These are phyloP conservation scores for Coffea humblotiana DNA, from an alignment of 305 asterid species.

Conservation along the genomic window DNA sequence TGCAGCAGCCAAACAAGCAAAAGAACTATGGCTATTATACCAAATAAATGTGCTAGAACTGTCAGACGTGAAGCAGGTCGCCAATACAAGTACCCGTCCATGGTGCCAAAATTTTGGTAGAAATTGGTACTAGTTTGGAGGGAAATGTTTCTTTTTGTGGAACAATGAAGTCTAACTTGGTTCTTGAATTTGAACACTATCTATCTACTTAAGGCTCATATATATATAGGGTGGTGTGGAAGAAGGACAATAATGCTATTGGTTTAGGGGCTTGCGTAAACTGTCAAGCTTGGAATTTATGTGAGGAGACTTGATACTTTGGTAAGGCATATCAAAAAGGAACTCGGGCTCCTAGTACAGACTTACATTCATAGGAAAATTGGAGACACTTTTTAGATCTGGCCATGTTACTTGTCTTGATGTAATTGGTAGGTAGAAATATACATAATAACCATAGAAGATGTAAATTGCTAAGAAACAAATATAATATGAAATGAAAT, in stretches of 20 bases:
- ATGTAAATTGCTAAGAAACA: too few species aligned
- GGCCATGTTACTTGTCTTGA: neutral
- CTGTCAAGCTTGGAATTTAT: slow-evolving; percentile 17
- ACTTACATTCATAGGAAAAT: neutral
- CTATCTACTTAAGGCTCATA: neutral
- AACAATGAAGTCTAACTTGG: neutral
- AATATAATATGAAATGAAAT: too few species aligned
- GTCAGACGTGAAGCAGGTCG: slow-evolving; percentile 50
- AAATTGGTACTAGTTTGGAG: too few species aligned
- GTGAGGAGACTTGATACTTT: slow-evolving; percentile 14
- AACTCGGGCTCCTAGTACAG: neutral
- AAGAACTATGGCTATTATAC: slow-evolving; percentile 49
- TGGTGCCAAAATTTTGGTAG: slow-evolving; percentile 22
- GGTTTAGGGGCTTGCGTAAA: slow-evolving; percentile 21
- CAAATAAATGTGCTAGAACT: slow-evolving; percentile 55
- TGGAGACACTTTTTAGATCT: neutral
- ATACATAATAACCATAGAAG: too few species aligned
- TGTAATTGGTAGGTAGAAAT: neutral
- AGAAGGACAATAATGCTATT: neutral
- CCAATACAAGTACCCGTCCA: slow-evolving; percentile 24
- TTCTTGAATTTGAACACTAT: neutral
- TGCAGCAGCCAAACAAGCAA: slow-evolving; percentile 81
- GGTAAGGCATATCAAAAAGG: slow-evolving; percentile 21
- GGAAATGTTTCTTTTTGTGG: neutral
- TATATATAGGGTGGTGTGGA: slow-evolving; percentile 5